phyloP scores from a whole-genome alignment of 2,329 filamentous ascomycete species.

The Claviceps sp. region DNA sequence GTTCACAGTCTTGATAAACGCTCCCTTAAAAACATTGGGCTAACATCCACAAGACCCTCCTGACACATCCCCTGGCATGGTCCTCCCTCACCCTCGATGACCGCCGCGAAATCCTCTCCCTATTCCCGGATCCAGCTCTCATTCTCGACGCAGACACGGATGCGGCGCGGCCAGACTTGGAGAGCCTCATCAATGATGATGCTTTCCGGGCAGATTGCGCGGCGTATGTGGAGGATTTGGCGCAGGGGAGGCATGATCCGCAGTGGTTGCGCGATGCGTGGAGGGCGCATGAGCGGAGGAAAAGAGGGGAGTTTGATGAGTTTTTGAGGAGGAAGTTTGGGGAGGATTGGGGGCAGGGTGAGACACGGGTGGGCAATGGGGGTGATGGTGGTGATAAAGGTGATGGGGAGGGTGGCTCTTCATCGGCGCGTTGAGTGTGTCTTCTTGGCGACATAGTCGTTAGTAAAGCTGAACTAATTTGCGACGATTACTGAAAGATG shows the following conservation, averaged over 20 bases:
- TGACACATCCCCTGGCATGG: conserved; percentile 26
- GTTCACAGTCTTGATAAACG: not conserved
- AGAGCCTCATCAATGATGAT: conserved; percentile 30
- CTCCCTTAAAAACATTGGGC: not conserved
- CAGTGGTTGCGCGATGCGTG: conserved; percentile 40
- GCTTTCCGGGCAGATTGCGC: conserved; percentile 34
- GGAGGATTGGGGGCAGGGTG: conserved; percentile 29
- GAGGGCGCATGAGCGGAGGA: conserved; percentile 34
- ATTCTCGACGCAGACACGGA: conserved; percentile 22
- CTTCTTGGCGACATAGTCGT: not conserved
- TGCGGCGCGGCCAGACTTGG: conserved; percentile 26
- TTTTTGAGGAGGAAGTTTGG: conserved; percentile 31
- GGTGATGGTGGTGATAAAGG: not conserved
- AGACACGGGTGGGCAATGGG: not conserved
- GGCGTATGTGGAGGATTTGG: conserved; percentile 31
- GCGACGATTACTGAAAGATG: too few relatives aligned
- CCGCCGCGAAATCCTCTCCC: conserved; percentile 21
- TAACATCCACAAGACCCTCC: conserved; percentile 16
- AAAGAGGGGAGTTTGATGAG: conserved; percentile 35
- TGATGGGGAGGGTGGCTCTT: not conserved
- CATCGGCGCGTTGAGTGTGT: not conserved
- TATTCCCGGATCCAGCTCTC: conserved; percentile 25
- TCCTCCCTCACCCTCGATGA: conserved; percentile 20
- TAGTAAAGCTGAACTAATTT: too few relatives aligned
- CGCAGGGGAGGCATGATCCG: conserved; percentile 34